Conservation (phyloP, 306 rosid species). For the Castanospermum australe region DNA sequence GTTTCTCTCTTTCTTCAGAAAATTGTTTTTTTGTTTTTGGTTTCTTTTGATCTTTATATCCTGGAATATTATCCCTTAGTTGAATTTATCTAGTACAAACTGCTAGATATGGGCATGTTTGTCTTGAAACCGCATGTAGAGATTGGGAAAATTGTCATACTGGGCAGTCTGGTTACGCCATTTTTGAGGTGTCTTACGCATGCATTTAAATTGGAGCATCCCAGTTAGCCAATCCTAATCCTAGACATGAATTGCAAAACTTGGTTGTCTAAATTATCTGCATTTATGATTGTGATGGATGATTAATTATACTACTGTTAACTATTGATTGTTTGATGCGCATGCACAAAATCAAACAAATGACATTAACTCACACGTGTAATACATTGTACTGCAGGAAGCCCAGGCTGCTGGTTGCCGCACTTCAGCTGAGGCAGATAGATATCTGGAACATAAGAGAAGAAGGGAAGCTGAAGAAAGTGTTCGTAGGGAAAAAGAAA, state of each 20-base stretch:
- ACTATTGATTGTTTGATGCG: conserved; percentile 7
- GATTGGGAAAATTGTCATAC: not conserved
- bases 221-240: not conserved
- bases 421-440: conserved; percentile 66
- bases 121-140: not conserved
- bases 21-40: not conserved
- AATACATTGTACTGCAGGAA: conserved; percentile 51
- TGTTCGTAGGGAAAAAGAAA: conserved; percentile 59
- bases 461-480: conserved; percentile 69
- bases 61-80: conserved; percentile 8
- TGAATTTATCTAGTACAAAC: not conserved
- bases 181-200: not conserved
- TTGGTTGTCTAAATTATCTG: not conserved
- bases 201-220: not conserved
- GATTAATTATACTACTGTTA: not conserved
- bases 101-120: not conserved
- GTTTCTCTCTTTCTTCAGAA: not conserved
- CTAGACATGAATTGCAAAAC: not conserved
- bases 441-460: conserved; percentile 62
- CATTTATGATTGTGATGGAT: not conserved
- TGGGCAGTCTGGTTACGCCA: not conserved
- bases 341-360: conserved; percentile 15
- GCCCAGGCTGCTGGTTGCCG: conserved; percentile 84
- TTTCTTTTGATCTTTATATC: not conserved
- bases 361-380: conserved; percentile 7